Evolutionary conservation across 441 rosid genomes (phyloP).

Genomic region (Gossypium trilobum): DNA sequence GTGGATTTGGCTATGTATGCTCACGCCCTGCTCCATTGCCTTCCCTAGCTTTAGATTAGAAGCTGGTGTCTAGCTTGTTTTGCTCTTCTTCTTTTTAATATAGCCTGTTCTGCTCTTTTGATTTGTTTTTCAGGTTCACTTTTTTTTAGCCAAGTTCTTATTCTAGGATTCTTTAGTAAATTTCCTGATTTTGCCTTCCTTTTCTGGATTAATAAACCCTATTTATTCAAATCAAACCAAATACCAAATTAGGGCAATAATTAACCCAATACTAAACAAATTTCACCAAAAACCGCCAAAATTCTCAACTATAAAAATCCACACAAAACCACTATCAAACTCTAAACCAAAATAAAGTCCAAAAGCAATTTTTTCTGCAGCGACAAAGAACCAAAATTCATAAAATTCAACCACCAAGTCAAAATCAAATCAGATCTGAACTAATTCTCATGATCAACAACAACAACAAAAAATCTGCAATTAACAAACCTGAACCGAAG

Average conservation of each 20-base stretch:
- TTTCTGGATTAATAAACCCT: not conserved
- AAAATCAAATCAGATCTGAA: conserved; percentile 19
- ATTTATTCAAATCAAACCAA: not conserved
- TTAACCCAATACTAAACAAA: not conserved
- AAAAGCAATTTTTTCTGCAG: not conserved
- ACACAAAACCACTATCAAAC: not conserved
- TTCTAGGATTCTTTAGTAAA: not conserved
- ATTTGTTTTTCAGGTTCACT: not conserved
- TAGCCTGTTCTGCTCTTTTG: not conserved
- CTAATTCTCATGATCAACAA: conserved; percentile 12
- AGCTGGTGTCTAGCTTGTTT: not conserved
- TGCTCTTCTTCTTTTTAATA: too few relatives aligned
- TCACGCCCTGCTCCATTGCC: too few relatives aligned
- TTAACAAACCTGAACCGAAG: not conserved
- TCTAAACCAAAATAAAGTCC: not conserved
- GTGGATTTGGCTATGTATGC: too few relatives aligned
- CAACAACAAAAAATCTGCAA: conserved; percentile 1
- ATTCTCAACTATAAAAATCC: conserved; percentile 1
- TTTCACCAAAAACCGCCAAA: conserved; percentile 8
- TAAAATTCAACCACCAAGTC: not conserved
- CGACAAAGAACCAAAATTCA: not conserved
- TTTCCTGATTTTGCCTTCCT: not conserved
- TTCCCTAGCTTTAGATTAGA: not conserved
- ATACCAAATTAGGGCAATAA: not conserved
- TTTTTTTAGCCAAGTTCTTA: not conserved